Evolutionary conservation across 208 protist species (phyloP).

Genomic region (Naegleria lovaniensis): DNA sequence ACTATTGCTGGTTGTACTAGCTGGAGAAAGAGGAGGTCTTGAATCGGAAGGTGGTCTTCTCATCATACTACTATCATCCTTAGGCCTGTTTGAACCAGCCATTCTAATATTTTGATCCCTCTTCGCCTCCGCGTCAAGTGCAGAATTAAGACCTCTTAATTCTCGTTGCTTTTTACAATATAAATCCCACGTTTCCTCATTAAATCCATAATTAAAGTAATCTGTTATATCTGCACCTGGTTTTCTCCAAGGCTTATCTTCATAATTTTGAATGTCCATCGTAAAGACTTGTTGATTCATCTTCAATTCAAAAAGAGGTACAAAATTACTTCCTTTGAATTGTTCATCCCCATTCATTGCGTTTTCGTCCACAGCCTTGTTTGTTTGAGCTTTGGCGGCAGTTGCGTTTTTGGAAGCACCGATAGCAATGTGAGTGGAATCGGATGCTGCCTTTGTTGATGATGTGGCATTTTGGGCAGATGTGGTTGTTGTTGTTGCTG

Average conservation of each 20-base stretch:
- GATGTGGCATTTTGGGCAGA: neutral
- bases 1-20: neutral
- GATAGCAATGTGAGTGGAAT: neutral
- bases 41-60: neutral
- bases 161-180: constrained; percentile 47
- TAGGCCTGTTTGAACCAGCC: neutral
- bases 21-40: neutral
- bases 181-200: constrained; percentile 47
- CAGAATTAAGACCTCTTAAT: constrained; percentile 33
- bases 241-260: constrained; percentile 47
- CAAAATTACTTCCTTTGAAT: neutral
- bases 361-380: neutral
- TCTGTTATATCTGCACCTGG: constrained; percentile 47
- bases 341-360: neutral
- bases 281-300: constrained; percentile 22
- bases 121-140: neutral
- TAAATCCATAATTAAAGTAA: constrained; percentile 59
- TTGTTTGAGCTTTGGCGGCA: neutral
- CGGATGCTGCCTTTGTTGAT: too few species aligned
- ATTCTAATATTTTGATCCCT: neutral
- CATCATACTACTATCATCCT: neutral
- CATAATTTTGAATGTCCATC: constrained; percentile 36
- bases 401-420: neutral
- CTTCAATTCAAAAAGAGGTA: neutral
- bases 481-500: neutral